Conservation (phyloP, 1,284 basidiomycete species). For the Testicularia cyperi region DNA sequence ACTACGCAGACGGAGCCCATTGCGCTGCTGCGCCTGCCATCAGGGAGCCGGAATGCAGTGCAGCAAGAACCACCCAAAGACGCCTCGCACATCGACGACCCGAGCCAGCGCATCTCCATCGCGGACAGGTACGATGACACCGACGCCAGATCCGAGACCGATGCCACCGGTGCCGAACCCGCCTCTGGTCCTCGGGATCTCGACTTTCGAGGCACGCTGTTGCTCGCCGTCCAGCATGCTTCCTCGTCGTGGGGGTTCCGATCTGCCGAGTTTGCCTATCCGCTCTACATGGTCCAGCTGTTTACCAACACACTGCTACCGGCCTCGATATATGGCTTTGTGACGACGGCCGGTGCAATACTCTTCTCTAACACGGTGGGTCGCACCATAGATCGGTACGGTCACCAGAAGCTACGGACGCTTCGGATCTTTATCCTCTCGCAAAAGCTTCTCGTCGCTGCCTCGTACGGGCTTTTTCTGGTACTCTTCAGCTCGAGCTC, state of each 20-base stretch:
- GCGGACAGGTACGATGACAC: neutral
- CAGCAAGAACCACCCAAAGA: no score
- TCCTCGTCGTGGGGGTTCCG: conserved; percentile 63
- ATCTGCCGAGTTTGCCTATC: conserved; percentile 64
- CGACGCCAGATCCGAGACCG: neutral
- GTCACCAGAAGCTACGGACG: conserved; percentile 60
- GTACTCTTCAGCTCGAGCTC: conserved; percentile 47
- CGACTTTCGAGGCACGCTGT: conserved; percentile 22
- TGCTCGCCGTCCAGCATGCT: conserved; percentile 43
- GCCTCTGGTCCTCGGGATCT: conserved; percentile 17
- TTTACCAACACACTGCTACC: conserved; percentile 66
- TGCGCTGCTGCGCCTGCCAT: no score
- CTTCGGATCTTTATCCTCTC: conserved; percentile 63
- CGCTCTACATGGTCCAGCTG: conserved; percentile 64
- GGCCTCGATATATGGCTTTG: conserved; percentile 65
- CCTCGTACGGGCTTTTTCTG: conserved; percentile 62
- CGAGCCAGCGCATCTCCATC: conserved; percentile 4
- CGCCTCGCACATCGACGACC: no score
- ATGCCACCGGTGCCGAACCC: conserved; percentile 9
- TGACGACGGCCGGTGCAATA: conserved; percentile 62
- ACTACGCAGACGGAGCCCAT: no score
- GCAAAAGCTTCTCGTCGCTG: conserved; percentile 63
- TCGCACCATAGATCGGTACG: conserved; percentile 62
- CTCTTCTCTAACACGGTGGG: conserved; percentile 63
- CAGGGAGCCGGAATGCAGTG: no score